Evolutionary conservation across 2,329 filamentous ascomycete species (phyloP), one percentile per base, ranked within the genome.

Genomic region (Apiospora phragmitis): DNA sequence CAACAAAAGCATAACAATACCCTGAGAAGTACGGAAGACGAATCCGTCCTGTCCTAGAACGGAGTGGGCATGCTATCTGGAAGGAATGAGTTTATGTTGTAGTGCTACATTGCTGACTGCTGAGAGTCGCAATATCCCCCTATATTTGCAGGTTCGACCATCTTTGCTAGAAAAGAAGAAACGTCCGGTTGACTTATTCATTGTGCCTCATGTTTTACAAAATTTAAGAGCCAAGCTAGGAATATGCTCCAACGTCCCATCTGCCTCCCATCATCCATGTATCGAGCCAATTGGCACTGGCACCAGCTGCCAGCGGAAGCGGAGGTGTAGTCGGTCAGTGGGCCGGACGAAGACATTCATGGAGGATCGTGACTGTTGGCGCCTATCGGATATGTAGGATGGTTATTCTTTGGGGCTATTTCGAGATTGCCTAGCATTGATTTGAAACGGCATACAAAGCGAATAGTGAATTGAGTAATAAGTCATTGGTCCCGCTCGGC

Each of bases 1-100:
- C 16, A 67, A 67, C 32, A 62, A 62, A 62, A 38, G 55, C 55
- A 70, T 14, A 42, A 47, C 29, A 47, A 67, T 67, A 67, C 65
- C 65, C 42, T 35, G 65, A 45, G 65, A 32, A 47, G 26, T 7
- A 38, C 24, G 55, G 55, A 24, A 38, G 55, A 62, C 11, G 18
- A 35, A 62, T 14, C 32, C 38, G 55, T 24, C 18, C 4, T 38
- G 32, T 14, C 18, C 18, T 38, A 29, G 9, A n/a, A n/a, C 14
- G 12, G 18, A n/a, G 55, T n/a, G 9, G 4, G 55, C 21, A 38
- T 62, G 18, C 21, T 62, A 38, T 62, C 18, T 62, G 55, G 55
- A 38, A 62, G 29, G 18, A 38, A 18, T 3, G 32, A 38, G 55
- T n/a, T 21, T 14, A 3, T 49, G 47, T 62, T 38, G 32, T 9